phyloP scores from a whole-genome alignment of 2,329 filamentous ascomycete species.

The Colletotrichum filicis region DNA sequence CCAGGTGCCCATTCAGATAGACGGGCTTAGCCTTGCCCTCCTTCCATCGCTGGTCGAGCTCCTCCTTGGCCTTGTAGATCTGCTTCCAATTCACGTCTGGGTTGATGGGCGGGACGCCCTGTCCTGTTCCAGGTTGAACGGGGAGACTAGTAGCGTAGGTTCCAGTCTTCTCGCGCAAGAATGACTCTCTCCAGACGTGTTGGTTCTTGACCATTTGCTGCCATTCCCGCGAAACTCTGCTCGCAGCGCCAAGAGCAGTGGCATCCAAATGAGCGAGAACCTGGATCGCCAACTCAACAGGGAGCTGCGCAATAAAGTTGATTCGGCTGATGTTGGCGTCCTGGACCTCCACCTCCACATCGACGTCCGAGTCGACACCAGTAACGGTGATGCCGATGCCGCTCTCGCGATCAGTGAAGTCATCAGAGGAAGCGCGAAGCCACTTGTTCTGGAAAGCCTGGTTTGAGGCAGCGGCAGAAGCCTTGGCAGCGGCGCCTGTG shows the following conservation, averaged over 20 bases:
- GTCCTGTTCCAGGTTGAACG: slow-evolving; percentile 63
- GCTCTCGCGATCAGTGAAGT: slow-evolving; percentile 68
- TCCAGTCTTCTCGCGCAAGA: slow-evolving; percentile 68
- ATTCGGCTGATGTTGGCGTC: slow-evolving; percentile 60
- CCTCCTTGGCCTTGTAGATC: slow-evolving; percentile 81
- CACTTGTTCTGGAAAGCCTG: slow-evolving; percentile 53
- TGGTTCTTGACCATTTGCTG: slow-evolving; percentile 58
- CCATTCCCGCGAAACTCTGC: slow-evolving; percentile 64
- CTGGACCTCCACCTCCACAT: slow-evolving; percentile 45
- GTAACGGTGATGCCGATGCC: slow-evolving; percentile 71
- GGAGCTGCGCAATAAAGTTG: slow-evolving; percentile 68
- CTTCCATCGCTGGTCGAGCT: slow-evolving; percentile 84
- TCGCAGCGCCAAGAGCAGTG: slow-evolving; percentile 58
- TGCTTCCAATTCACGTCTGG: slow-evolving; percentile 85
- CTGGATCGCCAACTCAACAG: slow-evolving; percentile 68
- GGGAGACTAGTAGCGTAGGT: slow-evolving; percentile 69
- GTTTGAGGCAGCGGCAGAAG: slow-evolving; percentile 69
- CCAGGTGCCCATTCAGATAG: slow-evolving; percentile 92
- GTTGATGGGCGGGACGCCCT: slow-evolving; percentile 64
- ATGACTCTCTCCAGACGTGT: slow-evolving; percentile 73
- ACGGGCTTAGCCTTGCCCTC: slow-evolving; percentile 81
- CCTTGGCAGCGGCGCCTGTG: slow-evolving; percentile 70
- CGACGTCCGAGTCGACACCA: slow-evolving; percentile 50
- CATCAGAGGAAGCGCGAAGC: slow-evolving; percentile 54
- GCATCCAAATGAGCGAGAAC: slow-evolving; percentile 68